phyloP scores from a whole-genome alignment of 75 land plant genomes.

The Pseudotsuga menziesii region DNA sequence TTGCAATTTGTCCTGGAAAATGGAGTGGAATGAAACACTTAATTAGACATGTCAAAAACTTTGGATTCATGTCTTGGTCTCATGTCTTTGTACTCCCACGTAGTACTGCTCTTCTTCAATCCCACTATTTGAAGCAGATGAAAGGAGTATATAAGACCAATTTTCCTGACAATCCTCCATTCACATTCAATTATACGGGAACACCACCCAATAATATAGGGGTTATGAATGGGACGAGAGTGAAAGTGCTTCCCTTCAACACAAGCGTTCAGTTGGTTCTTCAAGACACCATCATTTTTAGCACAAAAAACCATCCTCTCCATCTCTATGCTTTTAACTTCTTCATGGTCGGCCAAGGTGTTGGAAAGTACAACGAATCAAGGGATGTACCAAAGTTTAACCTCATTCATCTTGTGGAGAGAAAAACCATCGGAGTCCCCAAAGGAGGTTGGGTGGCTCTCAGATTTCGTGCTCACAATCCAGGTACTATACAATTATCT shows the following conservation, averaged over 20 bases:
- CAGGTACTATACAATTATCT: slow-evolving; percentile 15
- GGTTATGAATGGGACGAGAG: slow-evolving; percentile 29
- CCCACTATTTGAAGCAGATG: too few species aligned
- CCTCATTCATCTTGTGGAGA: slow-evolving; percentile 50
- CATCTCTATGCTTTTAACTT: slow-evolving; percentile 56
- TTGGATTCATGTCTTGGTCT: too few species aligned
- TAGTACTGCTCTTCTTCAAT: slow-evolving; percentile 6
- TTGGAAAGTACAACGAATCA: slow-evolving; percentile 39
- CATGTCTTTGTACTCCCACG: slow-evolving; percentile 13
- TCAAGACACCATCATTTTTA: slow-evolving; percentile 24
- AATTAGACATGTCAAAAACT: too few species aligned
- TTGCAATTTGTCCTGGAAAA: too few species aligned
- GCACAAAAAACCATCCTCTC: slow-evolving; percentile 26
- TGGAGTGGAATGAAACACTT: too few species aligned
- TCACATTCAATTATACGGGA: slow-evolving; percentile 49
- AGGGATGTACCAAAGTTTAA: slow-evolving; percentile 42
- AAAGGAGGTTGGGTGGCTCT: slow-evolving; percentile 57
- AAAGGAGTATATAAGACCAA: slow-evolving; percentile 26
- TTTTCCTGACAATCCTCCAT: slow-evolving; percentile 34
- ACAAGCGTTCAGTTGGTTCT: slow-evolving; percentile 23
- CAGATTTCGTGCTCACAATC: slow-evolving; percentile 52
- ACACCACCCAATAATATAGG: slow-evolving; percentile 42
- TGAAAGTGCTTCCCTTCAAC: slow-evolving; percentile 21
- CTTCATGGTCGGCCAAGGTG: slow-evolving; percentile 53
- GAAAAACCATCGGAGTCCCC: slow-evolving; percentile 54